Evolutionary conservation across 345 rosid species (phyloP).

Genomic region (Rhizophora apiculata): DNA sequence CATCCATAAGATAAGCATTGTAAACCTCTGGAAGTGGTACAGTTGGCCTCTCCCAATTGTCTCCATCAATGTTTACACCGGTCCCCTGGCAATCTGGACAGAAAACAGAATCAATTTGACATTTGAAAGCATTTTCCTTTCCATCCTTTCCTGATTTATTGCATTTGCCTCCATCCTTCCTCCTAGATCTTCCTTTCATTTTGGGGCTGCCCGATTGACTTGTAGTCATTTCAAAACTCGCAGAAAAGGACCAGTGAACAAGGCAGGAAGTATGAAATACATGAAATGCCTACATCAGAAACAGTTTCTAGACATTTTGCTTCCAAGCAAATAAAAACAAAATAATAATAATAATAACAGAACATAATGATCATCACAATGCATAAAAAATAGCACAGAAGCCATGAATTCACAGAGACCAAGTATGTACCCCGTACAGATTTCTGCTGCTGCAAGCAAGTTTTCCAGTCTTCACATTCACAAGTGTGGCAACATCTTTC

Average conservation of each 20-base stretch:
- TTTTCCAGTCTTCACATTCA: slow-evolving; percentile 73
- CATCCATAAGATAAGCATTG: not conserved
- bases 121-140: slow-evolving; percentile 25
- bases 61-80: slow-evolving; percentile 53
- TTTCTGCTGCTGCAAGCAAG: slow-evolving; percentile 83
- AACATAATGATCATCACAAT: not conserved
- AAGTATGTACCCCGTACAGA: slow-evolving; percentile 51
- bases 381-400: not conserved
- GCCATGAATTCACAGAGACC: slow-evolving; percentile 10
- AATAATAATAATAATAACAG: not conserved
- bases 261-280: slow-evolving; percentile 87
- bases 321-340: not conserved
- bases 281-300: slow-evolving; percentile 63
- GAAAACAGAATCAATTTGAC: slow-evolving; percentile 54
- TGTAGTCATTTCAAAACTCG: slow-evolving; percentile 56
- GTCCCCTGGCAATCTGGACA: slow-evolving; percentile 98
- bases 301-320: not conserved
- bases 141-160: slow-evolving; percentile 31
- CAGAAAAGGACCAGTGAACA: slow-evolving; percentile 77
- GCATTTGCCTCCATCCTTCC: slow-evolving; percentile 45
- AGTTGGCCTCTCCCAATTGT: slow-evolving; percentile 54
- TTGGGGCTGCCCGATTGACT: slow-evolving; percentile 38
- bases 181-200: slow-evolving; percentile 49
- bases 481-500: slow-evolving; percentile 78
- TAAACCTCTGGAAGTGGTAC: slow-evolving; percentile 79